Conservation (phyloP, 1,139 yeast species). For the Sugiyamaella pinicola region DNA sequence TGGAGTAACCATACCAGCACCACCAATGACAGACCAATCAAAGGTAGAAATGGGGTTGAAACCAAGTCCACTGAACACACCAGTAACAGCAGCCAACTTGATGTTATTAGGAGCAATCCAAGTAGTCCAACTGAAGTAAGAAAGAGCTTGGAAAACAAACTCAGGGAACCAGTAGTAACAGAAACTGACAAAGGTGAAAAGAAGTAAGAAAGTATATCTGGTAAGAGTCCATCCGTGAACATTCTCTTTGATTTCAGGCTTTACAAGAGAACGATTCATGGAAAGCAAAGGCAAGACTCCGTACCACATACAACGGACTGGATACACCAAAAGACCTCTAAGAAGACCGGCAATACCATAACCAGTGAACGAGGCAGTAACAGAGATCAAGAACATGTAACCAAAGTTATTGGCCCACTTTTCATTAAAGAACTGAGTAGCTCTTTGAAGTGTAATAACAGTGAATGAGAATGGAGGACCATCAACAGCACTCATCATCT, state of each 20-base stretch:
- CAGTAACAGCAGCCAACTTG: conserved; percentile 58
- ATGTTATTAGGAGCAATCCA: conserved; percentile 62
- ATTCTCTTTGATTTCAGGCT: conserved; percentile 45
- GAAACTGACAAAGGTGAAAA: conserved; percentile 46
- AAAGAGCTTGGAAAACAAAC: conserved; percentile 52
- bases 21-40: conserved; percentile 52
- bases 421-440: conserved; percentile 37
- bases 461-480: conserved; percentile 48
- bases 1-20: conserved; percentile 44
- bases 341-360: conserved; percentile 59
- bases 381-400: conserved; percentile 52
- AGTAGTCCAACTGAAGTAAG: conserved; percentile 62
- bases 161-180: conserved; percentile 60
- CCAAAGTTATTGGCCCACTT: conserved; percentile 40
- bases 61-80: conserved; percentile 60
- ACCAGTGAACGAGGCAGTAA: conserved; percentile 60
- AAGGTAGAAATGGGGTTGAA: conserved; percentile 58
- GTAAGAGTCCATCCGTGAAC: conserved; percentile 55
- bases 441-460: conserved; percentile 39
- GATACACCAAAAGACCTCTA: conserved; percentile 51
- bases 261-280: conserved; percentile 54
- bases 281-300: conserved; percentile 56
- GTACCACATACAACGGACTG: conserved; percentile 60
- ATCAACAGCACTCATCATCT: conserved; percentile 49
- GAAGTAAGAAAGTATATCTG: conserved; percentile 50